Base-by-base conservation (phyloP, 306 rosid genomes). In the Prunus campanulata region DNA sequence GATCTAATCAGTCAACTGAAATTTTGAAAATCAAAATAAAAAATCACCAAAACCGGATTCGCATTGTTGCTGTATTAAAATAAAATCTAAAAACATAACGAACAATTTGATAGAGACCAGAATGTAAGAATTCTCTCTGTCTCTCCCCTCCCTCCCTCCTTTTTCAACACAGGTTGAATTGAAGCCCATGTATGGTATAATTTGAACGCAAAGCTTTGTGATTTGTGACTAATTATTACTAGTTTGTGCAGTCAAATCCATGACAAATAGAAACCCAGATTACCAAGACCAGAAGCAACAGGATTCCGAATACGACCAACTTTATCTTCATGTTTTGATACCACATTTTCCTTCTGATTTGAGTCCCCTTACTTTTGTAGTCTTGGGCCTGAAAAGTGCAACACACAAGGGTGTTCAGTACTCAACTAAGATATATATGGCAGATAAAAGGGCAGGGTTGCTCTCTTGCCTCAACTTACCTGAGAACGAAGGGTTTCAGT, bases 321-420 rank as follows among this genome's bases (percentile, higher is more conserved):
- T 95, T 95, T 81, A 90, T 86, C 86, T 95, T 95, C 97, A 95
- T 95, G 84, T 95, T 95, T 77, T 95, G 97, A 76, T 89, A 95
- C 99, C 99, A 95, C 97, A 95, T 88, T 80, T 92, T 92, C 78
- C 90, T 86, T 56, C 89, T 87, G 63, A 95, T 29, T 39, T 95
- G 89, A 44, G 96, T 89, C 80, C 97, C 97, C 11, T 82, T 77
- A 24, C 57, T 85, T 87, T 84, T 90, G 83, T 78, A 95, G 11
- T 83, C 86, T 74, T 87, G 92, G 9, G 99, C 97, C 99, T 91
- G 88, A 80, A 91, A 78, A 70, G 71, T 56, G 64, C 80, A 74
- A 70, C 35, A 5, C 48, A 29, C 59, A 68, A 64, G 60, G 79
- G 49, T 65, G 50, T 47, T 86, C 76, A 70, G 86, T n/a, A 30